Evolutionary conservation across 371 early-diverging fungal species (phyloP), one percentile per base, ranked within the genome.

Genomic region (Syncephalastrum racemosum): DNA sequence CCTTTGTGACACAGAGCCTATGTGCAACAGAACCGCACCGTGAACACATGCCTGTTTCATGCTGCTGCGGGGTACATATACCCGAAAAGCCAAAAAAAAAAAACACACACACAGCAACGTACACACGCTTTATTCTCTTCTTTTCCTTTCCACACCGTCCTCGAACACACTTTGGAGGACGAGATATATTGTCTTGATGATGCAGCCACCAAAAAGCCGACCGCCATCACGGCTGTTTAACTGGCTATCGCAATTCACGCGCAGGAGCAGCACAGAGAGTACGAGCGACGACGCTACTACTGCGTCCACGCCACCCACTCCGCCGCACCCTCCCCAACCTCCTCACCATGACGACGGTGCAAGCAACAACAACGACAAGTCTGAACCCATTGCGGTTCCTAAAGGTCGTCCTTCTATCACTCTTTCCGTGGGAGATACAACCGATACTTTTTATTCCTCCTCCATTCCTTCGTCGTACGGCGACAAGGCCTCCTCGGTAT

Each of bases 281-380:
- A 56, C 18, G 25, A 50, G 50, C 23, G 51, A 58, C 45, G 51
- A 56, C 20, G 8, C 16, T 4, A 46, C 31, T n/a, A 24, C 49
- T 12, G 46, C 46, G n/a, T 62, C 49, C 20, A 61, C 56, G n/a
- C 48, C 52, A 47, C 55, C 67, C 1, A 63, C 68, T 15, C 63
- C 54, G 18, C 66, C 63, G 18, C 65, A 70, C 7, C 70, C 69
- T 22, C 46, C 50, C 36, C 51, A 36, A 50, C 56, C 56, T 25
- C 16, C 31, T 47, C 46, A 6, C n/a, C 48, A 16, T 22, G 20
- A n/a, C 53, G 50, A 24, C 56, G 12, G 39, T 10, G 16, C 36
- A 1, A 8, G 10, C 10, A 12, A 18, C 13, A 25, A 13, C 16
- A 24, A 20, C n/a, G n/a, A n/a, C n/a, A 13, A 22, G 47, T 46